Evolutionary conservation across 2,329 filamentous ascomycete genomes (phyloP).

Genomic region (Colletotrichum ledebouriae): DNA sequence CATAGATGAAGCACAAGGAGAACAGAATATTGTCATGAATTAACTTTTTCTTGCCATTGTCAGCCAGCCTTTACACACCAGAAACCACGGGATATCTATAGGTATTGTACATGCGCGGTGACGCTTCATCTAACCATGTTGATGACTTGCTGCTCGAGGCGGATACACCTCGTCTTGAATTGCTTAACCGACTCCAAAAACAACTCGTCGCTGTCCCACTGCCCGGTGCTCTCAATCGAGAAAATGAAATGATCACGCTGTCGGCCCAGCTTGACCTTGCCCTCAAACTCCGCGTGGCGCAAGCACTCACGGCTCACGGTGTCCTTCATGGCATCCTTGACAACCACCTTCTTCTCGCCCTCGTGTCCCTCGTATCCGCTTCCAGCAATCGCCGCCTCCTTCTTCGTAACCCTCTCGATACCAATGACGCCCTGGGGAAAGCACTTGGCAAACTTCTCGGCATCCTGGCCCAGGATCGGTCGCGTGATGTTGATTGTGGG

Average conservation of each 20-base stretch:
- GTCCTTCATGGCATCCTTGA: conserved; percentile 89
- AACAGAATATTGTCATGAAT: conserved; percentile 26
- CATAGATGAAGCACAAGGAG: neutral
- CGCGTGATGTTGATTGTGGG: conserved; percentile 86
- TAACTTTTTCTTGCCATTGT: conserved; percentile 39
- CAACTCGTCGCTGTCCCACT: conserved; percentile 93
- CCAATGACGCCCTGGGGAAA: conserved; percentile 91
- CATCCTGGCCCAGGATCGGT: conserved; percentile 89
- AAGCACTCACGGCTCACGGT: conserved; percentile 95
- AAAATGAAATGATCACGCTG: conserved; percentile 98
- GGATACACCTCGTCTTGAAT: conserved; percentile 86
- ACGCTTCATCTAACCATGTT: conserved; percentile 68
- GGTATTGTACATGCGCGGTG: conserved; percentile 40
- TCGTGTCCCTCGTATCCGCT: conserved; percentile 80
- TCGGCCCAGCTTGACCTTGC: conserved; percentile 93
- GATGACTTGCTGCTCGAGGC: conserved; percentile 77
- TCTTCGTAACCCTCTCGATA: conserved; percentile 77
- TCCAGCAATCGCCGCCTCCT: conserved; percentile 71
- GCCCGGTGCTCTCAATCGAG: conserved; percentile 92
- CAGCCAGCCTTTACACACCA: conserved; percentile 38
- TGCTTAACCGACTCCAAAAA: conserved; percentile 91
- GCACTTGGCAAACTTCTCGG: conserved; percentile 89
- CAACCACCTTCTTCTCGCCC: conserved; percentile 89
- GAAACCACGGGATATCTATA: conserved; percentile 42
- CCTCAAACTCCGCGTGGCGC: conserved; percentile 92